A percentile compares a stretch with the other conserved stretches of the same genome.
Evolutionary conservation across 106 monocot genomes (phyloP).

Genomic region (Apostasia shenzhenica): DNA sequence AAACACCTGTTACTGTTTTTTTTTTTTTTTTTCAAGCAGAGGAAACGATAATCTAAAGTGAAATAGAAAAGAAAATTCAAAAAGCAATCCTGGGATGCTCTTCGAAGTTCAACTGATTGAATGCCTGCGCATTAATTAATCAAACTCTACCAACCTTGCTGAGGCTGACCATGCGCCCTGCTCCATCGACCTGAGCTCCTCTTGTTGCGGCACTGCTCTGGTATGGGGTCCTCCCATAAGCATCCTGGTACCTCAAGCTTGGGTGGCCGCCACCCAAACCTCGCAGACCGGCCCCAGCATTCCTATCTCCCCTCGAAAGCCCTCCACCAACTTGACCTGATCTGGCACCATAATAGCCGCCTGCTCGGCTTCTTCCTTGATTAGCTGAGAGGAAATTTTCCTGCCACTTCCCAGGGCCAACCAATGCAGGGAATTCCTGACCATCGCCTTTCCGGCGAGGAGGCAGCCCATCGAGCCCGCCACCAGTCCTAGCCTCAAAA

Average conservation of each 20-base stretch:
- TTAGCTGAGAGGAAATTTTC: constrained; percentile 40
- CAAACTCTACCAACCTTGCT: constrained; percentile 44
- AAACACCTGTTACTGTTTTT: too few relatives aligned
- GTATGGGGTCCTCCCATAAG: constrained; percentile 30
- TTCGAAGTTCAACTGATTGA: too few relatives aligned
- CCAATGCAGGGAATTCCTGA: constrained; percentile 37
- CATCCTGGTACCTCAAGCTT: constrained; percentile 49
- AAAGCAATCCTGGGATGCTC: too few relatives aligned
- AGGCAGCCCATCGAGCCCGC: constrained; percentile 71
- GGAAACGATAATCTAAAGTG: too few relatives aligned
- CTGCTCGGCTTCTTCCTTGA: constrained; percentile 32
- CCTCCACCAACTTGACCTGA: constrained; percentile 22
- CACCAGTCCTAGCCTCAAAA: constrained; percentile 75
- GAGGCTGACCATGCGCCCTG: constrained; percentile 61
- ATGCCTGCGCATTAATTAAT: neutral
- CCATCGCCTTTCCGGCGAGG: constrained; percentile 52
- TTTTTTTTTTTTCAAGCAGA: too few relatives aligned
- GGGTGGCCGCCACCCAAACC: constrained; percentile 27
- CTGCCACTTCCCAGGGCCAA: constrained; percentile 61
- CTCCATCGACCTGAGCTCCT: constrained; percentile 28
- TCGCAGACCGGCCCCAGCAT: constrained; percentile 12
- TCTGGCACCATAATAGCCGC: constrained; percentile 31
- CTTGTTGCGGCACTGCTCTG: constrained; percentile 16
- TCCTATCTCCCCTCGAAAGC: constrained; percentile 16
- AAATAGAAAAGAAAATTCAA: too few relatives aligned